Evolutionary conservation across 129 eudicot genomes (phyloP), one percentile per base, ranked within the genome.

Genomic region (Kitagawia praeruptora): DNA sequence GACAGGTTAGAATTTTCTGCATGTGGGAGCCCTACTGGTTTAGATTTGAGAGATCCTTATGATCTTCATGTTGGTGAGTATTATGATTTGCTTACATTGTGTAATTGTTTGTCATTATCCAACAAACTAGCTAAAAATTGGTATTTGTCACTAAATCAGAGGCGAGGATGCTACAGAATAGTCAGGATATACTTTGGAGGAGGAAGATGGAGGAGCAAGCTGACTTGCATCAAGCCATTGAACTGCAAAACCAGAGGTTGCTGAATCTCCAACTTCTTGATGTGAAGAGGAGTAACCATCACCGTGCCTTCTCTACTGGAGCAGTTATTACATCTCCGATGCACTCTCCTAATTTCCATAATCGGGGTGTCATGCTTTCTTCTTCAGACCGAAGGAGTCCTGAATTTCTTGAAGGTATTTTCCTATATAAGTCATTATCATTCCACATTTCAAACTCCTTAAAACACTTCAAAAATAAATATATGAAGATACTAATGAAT

Each of bases 201-300:
- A 88, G 90, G 42, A 93, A 90, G 80, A 63, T 90, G 84, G 98
- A 93, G 78, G 96, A 93, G 79, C 93, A 92, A 54, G 96, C 93
- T 0, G 96, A 92, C 70, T 74, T 92, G 63, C 93, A 92, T 48
- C 96, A 90, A 58, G 95, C 97, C 0, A 81, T 92, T 49, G 96
- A 92, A 75, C 84, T 92, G 27, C 96, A 92, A 71, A 85, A 88
- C 63, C 84, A 91, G 76, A 84, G 96, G 82, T 76, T 93, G 80
- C 89, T 93, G 90, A 86, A 84, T 84, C 76, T 93, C 74, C 96
- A 93, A 37, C 88, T 93, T 80, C 93, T 88, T 7, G 96, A 90
- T 45, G 91, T 90, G 38, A 93, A 90, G 83, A 81, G 93, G 72
- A 78, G 41, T 79, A 81, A 75, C 75, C 93, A 91, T 70, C 89